Base-by-base conservation (phyloP, 1,284 basidiomycete genomes). In the Moesziomyces sp. region DNA sequence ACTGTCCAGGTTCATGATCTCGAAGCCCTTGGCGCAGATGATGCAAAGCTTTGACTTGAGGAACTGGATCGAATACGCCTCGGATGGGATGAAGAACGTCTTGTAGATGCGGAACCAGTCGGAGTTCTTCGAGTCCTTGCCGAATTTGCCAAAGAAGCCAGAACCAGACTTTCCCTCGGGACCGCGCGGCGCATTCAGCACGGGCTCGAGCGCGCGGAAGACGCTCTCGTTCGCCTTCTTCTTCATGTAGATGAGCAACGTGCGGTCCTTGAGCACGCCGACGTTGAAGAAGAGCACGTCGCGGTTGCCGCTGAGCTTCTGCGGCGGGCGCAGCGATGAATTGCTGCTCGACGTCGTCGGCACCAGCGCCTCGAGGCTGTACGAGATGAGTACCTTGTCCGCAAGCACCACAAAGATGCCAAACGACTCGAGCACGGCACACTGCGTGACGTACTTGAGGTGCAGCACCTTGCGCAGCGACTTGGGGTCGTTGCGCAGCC, bases 241-340 rank as follows among this genome's bases (percentile, higher is more conserved):
- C 86, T 94, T 96, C 90, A 95, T 95, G 85, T 94, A 97, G 57
- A 97, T 91, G 9, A 99, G 91, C 21, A 97, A 86, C 0, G 94
- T 96, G 14, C 93, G 88, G 28, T 90, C 91, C 38, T 90, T 89
- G 40, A 96, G 87, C 64, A 90, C 90, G 21, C 96, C 96, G 23
- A 97, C 92, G 58, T 90, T 92, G 86, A 99, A 98, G 86, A 96
- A 97, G 66, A 92, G 90, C 9, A 98, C 94, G 77, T 97, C 95
- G 79, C 92, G 90, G 75, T 90, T 90, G 10, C 92, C 91, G 79
- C 92, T 93, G 35, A 98, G 87, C 74, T 93, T 92, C 81, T 97
- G 93, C 0, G 94, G 81, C 43, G 93, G 24, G 83, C 86, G 52
- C 14, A 76, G 61, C 26, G 49, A 52, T 26, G 55, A 45, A 44